Conservation (phyloP, 73 alveolate species). For the Diophrys appendiculata region DNA sequence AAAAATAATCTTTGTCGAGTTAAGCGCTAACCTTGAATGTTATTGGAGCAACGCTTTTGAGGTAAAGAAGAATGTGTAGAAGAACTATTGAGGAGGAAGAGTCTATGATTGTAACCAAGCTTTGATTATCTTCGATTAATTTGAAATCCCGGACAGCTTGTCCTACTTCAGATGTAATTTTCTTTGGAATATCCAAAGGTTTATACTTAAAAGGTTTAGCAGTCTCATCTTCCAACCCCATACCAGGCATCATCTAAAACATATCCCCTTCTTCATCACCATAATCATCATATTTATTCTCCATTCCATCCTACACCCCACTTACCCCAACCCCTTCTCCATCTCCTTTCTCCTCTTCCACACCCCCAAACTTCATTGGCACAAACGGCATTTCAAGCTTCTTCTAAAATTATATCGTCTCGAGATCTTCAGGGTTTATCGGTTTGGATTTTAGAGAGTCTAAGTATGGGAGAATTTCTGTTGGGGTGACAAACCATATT, state of each 20-base stretch:
- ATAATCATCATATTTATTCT: not conserved
- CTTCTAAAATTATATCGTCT: not conserved
- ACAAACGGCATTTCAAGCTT: slow-evolving; percentile 12
- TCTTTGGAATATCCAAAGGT: slow-evolving; percentile 69
- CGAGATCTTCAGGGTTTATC: slow-evolving; percentile 13
- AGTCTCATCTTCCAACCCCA: too few species aligned
- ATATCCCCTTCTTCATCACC: too few species aligned
- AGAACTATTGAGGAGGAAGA: slow-evolving; percentile 95
- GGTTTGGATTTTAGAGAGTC: not conserved
- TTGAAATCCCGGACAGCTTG: slow-evolving; percentile 87
- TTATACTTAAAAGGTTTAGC: not conserved
- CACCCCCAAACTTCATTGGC: slow-evolving; percentile 16
- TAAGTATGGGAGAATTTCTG: slow-evolving; percentile 47
- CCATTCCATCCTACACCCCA: not conserved
- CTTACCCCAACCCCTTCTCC: not conserved
- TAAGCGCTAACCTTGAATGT: slow-evolving; percentile 85
- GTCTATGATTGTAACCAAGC: slow-evolving; percentile 91
- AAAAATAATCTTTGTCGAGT: slow-evolving; percentile 87
- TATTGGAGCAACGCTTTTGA: slow-evolving; percentile 79
- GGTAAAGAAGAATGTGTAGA: slow-evolving; percentile 82
- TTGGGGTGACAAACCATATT: slow-evolving; percentile 65
- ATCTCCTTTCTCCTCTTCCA: slow-evolving; percentile 32
- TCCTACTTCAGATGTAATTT: slow-evolving; percentile 45
- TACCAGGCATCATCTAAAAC: too few species aligned
- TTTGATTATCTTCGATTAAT: slow-evolving; percentile 93